Base-by-base conservation (phyloP, 768 basidiomycete genomes). In the Mycena haematopus region DNA sequence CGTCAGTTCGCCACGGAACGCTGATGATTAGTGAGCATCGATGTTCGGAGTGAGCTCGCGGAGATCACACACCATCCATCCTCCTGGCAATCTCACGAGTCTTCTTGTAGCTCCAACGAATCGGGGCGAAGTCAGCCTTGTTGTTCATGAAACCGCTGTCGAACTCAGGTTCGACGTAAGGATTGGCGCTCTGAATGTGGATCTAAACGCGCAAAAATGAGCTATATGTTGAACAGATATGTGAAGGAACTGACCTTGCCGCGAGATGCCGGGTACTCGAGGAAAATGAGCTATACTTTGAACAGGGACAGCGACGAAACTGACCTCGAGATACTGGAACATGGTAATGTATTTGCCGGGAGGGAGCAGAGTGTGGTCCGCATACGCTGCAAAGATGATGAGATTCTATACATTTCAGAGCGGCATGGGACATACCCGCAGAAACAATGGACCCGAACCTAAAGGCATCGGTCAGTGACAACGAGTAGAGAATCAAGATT, bases 71-170 rank as follows among this genome's bases (percentile, higher is more conserved):
- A 86, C 85, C 80, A 63, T 90, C 88, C 89, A 90, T 90, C 66
- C 88, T 78, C 67, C 88, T 80, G 24, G 88, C 89, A 24, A 90
- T 76, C 68, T 90, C 88, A 65, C 89, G 84, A 17, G 86, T 87
- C 80, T 85, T 86, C 84, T 90, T 90, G 79, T 90, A 90, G 71
- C 86, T 86, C 89, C 89, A 90, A 36, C 87, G 85, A 67, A 89
- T 86, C 15, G 89, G 89, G 24, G 87, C 87, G 68, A 89, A 88
- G 77, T 90, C 89, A 29, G 88, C 88, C 78, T 88, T 88, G 79
- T 89, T 72, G 78, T 88, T 89, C 88, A 90, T 86, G 83, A 90
- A 89, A n/a, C 89, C 89, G 61, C 82, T 83, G 76, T 90, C 89
- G 69, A 89, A 89, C 75, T 72, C 77, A 5, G 89, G 87, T 66